Base-by-base conservation (phyloP, 805 yeast genomes). In the Candida qinlingensis region DNA sequence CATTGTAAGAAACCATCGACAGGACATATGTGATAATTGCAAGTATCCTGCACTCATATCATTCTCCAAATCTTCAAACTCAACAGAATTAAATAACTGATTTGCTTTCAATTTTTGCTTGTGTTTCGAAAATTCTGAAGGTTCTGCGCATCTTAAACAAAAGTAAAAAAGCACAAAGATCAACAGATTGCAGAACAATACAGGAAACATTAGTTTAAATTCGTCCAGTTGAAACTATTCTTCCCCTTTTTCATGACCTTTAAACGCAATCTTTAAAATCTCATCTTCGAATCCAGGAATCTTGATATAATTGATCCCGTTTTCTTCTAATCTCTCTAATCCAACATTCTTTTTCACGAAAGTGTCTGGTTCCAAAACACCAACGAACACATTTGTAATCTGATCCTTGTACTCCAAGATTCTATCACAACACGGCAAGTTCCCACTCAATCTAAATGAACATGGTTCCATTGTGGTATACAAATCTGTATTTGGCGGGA, bases 381-480 rank as follows among this genome's bases (percentile, higher is more conserved):
- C 99, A 5, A 92, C 97, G 69, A 85, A 89, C 28, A 91, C 91
- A 0, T 94, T 80, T 25, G 71, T 73, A 51, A 92, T 83, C 1
- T 59, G 54, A 0, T 80, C 64, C 4, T 69, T 73, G 41, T 42
- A 46, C 37, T 49, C 49, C 44, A 91, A 60, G 6, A 94, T 81
- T 30, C 98, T 74, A 52, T 90, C 90, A 3, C 81, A 82, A 66
- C 99, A 94, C 0, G 99, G 96, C 45, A 74, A 59, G 56, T 92
- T 91, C 0, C 98, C 98, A 61, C 97, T 89, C 34, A 92, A 70
- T 46, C 99, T 74, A 48, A 79, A 77, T 6, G 96, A 83, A 63
- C 99, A 94, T 1, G 99, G 99, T 62, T 94, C 99, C 98, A 94
- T 94, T 0, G 97, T 89, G 0, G 98, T 92, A 65, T 87, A 94